phyloP scores from a whole-genome alignment of 495 filamentous ascomycete species.

The Cryomyces minteri region DNA sequence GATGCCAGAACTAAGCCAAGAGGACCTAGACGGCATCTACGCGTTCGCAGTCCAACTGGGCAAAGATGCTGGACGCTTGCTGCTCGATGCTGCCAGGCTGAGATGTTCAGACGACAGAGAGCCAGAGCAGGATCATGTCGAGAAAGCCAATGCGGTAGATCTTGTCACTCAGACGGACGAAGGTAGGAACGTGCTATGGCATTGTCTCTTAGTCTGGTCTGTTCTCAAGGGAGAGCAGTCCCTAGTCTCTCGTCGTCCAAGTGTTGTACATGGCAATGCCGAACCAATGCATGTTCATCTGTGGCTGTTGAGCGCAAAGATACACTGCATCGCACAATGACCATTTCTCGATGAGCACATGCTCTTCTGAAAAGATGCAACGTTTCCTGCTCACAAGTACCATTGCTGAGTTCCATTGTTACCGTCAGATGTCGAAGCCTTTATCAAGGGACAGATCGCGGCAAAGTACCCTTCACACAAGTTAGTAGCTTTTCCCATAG shows the following conservation, averaged over 20 bases:
- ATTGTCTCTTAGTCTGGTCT: background rate
- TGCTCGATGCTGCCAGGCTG: constrained; percentile 32
- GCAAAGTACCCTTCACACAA: constrained; percentile 40
- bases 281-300: no score
- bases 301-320: no score
- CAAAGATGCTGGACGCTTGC: constrained; percentile 39
- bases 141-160: constrained; percentile 52
- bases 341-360: no score
- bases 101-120: constrained; percentile 23
- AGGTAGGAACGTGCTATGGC: constrained; percentile 22
- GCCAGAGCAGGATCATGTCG: constrained; percentile 15
- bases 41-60: constrained; percentile 44
- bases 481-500: constrained; percentile 18
- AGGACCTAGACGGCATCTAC: constrained; percentile 39
- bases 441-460: constrained; percentile 36
- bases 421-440: constrained; percentile 40
- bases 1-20: no score
- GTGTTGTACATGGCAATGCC: no score
- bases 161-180: constrained; percentile 55
- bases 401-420: no score
- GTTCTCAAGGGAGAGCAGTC: no score
- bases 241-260: no score
- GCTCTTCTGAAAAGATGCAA: no score
- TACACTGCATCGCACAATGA: no score
- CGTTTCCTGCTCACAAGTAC: no score